Conservation (phyloP, 345 rosid genomes). For the Pistacia atlantica region DNA sequence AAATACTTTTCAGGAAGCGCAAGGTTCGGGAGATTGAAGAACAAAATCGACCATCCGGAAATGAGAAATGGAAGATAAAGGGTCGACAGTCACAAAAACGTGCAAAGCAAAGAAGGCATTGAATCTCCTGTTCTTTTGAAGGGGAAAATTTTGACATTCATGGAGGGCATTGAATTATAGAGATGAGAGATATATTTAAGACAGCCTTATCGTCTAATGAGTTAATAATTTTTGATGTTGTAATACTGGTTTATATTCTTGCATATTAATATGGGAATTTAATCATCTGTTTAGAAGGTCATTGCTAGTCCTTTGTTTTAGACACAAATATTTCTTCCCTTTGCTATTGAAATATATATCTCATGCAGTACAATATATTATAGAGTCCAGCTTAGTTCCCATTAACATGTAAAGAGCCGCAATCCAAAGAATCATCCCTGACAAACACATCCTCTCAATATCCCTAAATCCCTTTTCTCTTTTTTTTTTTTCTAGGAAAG, state of each 20-base stretch:
- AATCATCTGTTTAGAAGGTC: too few species aligned
- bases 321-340: too few species aligned
- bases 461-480: too few species aligned
- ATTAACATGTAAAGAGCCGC: background rate
- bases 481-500: background rate
- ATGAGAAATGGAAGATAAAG: conserved; percentile 79
- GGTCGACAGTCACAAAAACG: conserved; percentile 56
- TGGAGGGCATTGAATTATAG: background rate
- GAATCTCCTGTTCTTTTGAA: conserved; percentile 6
- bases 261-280: too few species aligned
- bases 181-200: too few species aligned
- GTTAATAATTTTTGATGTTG: too few species aligned
- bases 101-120: conserved; percentile 65
- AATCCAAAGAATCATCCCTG: background rate
- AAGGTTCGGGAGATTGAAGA: conserved; percentile 86
- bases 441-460: background rate
- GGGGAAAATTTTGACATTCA: background rate
- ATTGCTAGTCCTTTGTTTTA: too few species aligned
- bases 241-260: too few species aligned
- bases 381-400: too few species aligned
- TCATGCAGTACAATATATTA: too few species aligned
- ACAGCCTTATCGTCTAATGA: too few species aligned
- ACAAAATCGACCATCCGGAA: conserved; percentile 54
- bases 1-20: conserved; percentile 60
- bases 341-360: too few species aligned